Percentiles rank a stretch among this genome's conserved stretches.
These are phyloP conservation scores for Entamoeba histolytica DNA, from an alignment of 208 protist species.

Conservation along the genomic window DNA sequence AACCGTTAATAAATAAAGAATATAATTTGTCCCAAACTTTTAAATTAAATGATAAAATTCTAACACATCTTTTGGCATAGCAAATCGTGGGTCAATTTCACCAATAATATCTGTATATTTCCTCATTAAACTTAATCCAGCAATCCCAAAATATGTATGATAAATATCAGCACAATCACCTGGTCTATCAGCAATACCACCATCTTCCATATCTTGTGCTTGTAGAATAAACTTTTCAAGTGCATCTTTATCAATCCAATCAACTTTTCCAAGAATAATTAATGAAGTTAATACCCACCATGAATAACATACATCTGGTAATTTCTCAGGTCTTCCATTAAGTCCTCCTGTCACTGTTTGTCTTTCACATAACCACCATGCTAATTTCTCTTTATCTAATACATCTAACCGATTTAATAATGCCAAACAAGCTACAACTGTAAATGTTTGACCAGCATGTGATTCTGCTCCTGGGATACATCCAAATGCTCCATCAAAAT, in stretches of 20 bases:
- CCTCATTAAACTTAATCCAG: neutral
- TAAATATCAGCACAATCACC: slow-evolving; percentile 12
- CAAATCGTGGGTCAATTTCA: neutral
- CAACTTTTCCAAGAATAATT: slow-evolving; percentile 54
- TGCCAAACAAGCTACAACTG: slow-evolving; percentile 74
- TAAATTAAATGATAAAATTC: neutral
- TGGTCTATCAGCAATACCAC: slow-evolving; percentile 13
- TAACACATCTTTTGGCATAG: neutral
- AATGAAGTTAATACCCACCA: slow-evolving; percentile 95
- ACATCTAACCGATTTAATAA: slow-evolving; percentile 56
- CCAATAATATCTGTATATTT: neutral
- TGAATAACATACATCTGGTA: slow-evolving; percentile 92
- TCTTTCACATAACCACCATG: slow-evolving; percentile 86
- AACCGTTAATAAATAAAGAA: too few relatives aligned
- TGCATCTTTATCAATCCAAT: slow-evolving; percentile 72
- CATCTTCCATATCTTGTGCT: slow-evolving; percentile 12
- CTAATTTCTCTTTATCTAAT: slow-evolving; percentile 65
- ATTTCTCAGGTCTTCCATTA: slow-evolving; percentile 94
- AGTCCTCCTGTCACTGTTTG: slow-evolving; percentile 80
- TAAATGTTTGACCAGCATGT: slow-evolving; percentile 61
- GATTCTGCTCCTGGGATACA: slow-evolving; percentile 29
- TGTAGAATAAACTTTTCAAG: slow-evolving; percentile 69
- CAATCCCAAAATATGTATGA: slow-evolving; percentile 22
- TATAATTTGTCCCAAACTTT: too few relatives aligned
- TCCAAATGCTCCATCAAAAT: slow-evolving; percentile 87